phyloP scores from a whole-genome alignment of 371 early-diverging fungal species.

The Synchytrium microbalum region DNA sequence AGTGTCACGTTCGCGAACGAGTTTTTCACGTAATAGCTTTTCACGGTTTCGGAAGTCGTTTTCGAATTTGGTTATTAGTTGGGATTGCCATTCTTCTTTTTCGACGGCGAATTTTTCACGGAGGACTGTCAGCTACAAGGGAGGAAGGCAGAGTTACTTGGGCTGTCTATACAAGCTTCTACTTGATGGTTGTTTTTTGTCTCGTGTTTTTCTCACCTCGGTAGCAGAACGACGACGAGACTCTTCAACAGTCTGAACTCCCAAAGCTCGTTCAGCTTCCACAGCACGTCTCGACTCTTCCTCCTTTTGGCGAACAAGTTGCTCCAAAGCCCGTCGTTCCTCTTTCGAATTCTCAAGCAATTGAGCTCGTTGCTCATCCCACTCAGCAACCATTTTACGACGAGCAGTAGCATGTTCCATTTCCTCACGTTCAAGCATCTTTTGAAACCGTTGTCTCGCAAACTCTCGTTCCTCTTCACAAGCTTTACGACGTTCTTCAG shows the following conservation, averaged over 20 bases:
- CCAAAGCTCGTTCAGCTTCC: constrained; percentile 18
- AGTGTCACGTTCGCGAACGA: constrained; percentile 38
- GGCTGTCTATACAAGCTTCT: neutral
- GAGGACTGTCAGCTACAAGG: constrained; percentile 10
- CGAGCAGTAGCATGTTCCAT: constrained; percentile 26
- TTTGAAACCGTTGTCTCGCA: constrained; percentile 38
- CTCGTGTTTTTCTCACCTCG: too few relatives aligned
- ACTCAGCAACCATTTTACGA: constrained; percentile 34
- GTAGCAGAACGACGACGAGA: constrained; percentile 17
- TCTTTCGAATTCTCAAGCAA: constrained; percentile 20
- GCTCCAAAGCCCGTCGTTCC: constrained; percentile 18
- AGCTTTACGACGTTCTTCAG: constrained; percentile 35
- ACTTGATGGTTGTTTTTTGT: too few relatives aligned
- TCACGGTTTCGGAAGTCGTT: constrained; percentile 26
- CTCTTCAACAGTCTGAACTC: constrained; percentile 21
- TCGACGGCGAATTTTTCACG: constrained; percentile 28
- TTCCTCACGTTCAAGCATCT: constrained; percentile 46
- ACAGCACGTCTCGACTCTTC: constrained; percentile 20
- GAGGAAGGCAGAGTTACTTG: neutral
- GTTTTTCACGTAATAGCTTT: constrained; percentile 36
- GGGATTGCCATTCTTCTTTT: constrained; percentile 37
- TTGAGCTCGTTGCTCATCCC: constrained; percentile 29
- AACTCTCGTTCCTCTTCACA: constrained; percentile 47
- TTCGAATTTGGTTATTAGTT: constrained; percentile 27
- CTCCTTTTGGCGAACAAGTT: constrained; percentile 19